Percentiles rank a stretch among this genome's conserved stretches.
Conservation (phyloP, 108 stramenopile species). For the Aureococcus anophagefferens region DNA sequence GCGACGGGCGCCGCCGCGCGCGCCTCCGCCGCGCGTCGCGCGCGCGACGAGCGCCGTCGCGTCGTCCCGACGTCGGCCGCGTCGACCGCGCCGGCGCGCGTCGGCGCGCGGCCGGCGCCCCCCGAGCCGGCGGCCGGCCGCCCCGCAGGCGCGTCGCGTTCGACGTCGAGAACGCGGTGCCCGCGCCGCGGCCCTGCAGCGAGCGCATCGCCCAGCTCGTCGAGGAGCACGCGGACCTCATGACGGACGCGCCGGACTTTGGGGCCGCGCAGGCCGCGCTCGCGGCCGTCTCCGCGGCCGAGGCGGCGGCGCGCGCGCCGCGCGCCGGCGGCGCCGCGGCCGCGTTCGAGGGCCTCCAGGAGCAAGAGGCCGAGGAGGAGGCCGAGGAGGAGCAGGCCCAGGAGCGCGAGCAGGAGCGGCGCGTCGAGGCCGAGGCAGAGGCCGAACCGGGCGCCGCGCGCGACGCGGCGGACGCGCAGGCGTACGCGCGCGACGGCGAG, state of each 20-base stretch:
- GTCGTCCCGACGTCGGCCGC: too few relatives aligned
- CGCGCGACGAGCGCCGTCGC: too few relatives aligned
- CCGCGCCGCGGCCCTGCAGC: slow-evolving; percentile 13
- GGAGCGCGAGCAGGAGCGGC: slow-evolving; percentile 19
- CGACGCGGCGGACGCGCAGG: neutral
- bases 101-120: too few relatives aligned
- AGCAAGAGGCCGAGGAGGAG: slow-evolving; percentile 26
- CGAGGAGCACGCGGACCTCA: slow-evolving; percentile 17
- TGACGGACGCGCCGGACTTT: neutral
- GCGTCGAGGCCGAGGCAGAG: slow-evolving; percentile 1
- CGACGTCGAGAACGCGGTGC: slow-evolving; percentile 16
- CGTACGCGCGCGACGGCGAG: slow-evolving; percentile 26
- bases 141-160: too few relatives aligned
- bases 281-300: slow-evolving; percentile 5
- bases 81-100: too few relatives aligned
- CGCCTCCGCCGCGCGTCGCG: too few relatives aligned
- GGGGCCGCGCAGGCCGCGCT: slow-evolving; percentile 12
- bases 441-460: neutral
- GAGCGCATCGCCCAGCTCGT: slow-evolving; percentile 9
- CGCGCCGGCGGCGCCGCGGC: neutral
- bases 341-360: neutral
- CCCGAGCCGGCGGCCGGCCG: too few relatives aligned
- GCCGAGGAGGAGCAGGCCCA: slow-evolving; percentile 29
- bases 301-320: neutral
- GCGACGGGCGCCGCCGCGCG: too few relatives aligned